Percentiles rank a stretch among this genome's conserved stretches.
Conservation (phyloP, 768 basidiomycete genomes). For the Kwoniella botswanensis region DNA sequence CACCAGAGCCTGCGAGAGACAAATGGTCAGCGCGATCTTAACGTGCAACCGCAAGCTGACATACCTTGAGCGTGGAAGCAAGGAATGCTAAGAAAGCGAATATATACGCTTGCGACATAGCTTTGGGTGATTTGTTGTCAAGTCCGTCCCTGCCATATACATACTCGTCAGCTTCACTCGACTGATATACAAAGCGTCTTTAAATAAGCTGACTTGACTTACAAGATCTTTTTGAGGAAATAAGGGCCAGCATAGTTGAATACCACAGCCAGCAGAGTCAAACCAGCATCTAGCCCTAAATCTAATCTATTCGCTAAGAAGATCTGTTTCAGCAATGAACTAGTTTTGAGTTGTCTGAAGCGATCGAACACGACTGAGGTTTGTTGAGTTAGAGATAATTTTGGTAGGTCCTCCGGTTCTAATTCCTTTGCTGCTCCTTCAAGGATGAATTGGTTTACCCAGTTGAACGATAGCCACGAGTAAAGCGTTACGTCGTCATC, state of each 20-base stretch:
- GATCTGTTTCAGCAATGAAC: conserved; percentile 40
- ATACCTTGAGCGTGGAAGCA: conserved; percentile 66
- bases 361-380: conserved; percentile 44
- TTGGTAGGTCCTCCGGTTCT: conserved; percentile 48
- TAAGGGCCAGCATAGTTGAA: conserved; percentile 83
- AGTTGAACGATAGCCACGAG: conserved; percentile 54
- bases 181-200: neutral
- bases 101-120: conserved; percentile 70
- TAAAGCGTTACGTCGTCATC: conserved; percentile 51
- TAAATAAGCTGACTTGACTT: conserved; percentile 11
- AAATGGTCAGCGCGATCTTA: neutral
- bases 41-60: neutral
- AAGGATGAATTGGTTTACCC: conserved; percentile 51
- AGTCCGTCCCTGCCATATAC: conserved; percentile 35
- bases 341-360: conserved; percentile 34
- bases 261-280: conserved; percentile 72
- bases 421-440: conserved; percentile 49
- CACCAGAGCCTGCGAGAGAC: conserved; percentile 27
- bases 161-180: neutral
- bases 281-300: conserved; percentile 66
- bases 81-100: conserved; percentile 78
- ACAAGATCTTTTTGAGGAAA: conserved; percentile 72
- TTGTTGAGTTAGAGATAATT: conserved; percentile 45
- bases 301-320: conserved; percentile 47
- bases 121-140: conserved; percentile 62